phyloP scores from a whole-genome alignment of 2,329 filamentous ascomycete genomes.

The Epichloe bromicola region DNA sequence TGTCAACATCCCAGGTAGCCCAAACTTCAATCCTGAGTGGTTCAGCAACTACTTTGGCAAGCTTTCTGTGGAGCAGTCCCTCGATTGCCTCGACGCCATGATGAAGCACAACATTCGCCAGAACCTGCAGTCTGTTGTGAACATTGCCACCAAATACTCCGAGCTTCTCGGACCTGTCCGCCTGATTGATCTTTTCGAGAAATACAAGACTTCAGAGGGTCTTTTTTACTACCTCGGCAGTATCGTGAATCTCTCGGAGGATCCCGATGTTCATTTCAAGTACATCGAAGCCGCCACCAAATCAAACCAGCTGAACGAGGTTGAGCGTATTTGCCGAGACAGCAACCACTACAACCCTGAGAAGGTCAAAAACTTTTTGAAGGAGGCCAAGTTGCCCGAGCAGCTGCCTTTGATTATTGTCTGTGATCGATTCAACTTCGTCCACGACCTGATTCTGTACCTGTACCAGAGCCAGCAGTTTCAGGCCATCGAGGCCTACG shows the following conservation, averaged over 20 bases:
- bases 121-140: conserved; percentile 87
- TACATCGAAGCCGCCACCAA: conserved; percentile 95
- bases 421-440: conserved; percentile 98
- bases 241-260: conserved; percentile 93
- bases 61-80: conserved; percentile 85
- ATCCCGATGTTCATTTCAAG: conserved; percentile 95
- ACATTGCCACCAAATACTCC: conserved; percentile 95
- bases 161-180: conserved; percentile 80
- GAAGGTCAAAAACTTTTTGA: conserved; percentile 98
- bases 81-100: conserved; percentile 94
- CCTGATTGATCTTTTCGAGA: conserved; percentile 89
- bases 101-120: conserved; percentile 92
- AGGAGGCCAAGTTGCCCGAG: conserved; percentile 84
- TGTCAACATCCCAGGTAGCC: conserved; percentile 65
- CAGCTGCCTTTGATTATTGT: conserved; percentile 96
- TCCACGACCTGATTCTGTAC: conserved; percentile 90
- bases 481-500: conserved; percentile 96
- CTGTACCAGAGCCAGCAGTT: conserved; percentile 99
- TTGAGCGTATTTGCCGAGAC: conserved; percentile 93
- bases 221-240: conserved; percentile 99
- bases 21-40: conserved; percentile 86
- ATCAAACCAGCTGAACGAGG: conserved; percentile 88
- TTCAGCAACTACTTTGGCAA: conserved; percentile 85
- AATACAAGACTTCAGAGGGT: conserved; percentile 93
- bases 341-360: conserved; percentile 82